Evolutionary conservation across 2,329 filamentous ascomycete species (phyloP).

Genomic region (Sporothrix globosa): DNA sequence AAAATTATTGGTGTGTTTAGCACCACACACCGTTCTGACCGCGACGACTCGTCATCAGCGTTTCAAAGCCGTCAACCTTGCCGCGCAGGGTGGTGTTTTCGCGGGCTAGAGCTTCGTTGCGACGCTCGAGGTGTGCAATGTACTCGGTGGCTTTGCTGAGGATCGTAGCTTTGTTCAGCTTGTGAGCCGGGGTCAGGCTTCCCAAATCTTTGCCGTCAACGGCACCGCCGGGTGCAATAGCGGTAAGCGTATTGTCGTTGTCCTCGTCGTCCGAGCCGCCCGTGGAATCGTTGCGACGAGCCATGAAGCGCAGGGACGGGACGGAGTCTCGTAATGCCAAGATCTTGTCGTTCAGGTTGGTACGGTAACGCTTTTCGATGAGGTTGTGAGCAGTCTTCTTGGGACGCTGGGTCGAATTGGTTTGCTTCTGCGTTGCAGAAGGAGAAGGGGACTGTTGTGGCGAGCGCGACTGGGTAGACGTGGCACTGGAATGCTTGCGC

Average conservation of each 20-base stretch:
- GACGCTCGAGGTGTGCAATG: constrained; percentile 43
- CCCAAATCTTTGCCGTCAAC: constrained; percentile 50
- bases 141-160: constrained; percentile 49
- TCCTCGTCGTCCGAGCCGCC: constrained; percentile 46
- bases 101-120: constrained; percentile 47
- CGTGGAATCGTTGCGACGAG: constrained; percentile 46
- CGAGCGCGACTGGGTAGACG: constrained; percentile 34
- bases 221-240: constrained; percentile 47
- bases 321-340: constrained; percentile 74
- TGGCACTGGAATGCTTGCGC: constrained; percentile 41
- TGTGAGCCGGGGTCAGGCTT: constrained; percentile 45
- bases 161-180: constrained; percentile 51
- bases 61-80: constrained; percentile 43
- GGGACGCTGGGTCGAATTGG: constrained; percentile 36
- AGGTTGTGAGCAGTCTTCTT: constrained; percentile 86
- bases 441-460: constrained; percentile 37
- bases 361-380: constrained; percentile 82
- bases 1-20: constrained; percentile 21
- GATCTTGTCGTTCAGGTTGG: constrained; percentile 83
- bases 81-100: constrained; percentile 52
- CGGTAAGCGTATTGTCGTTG: constrained; percentile 42
- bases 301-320: constrained; percentile 53
- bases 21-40: constrained; percentile 37
- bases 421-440: constrained; percentile 32
- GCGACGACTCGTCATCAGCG: constrained; percentile 41